Conservation (phyloP, 2,329 filamentous ascomycete genomes). For the Pseudogymnoascus sp. region DNA sequence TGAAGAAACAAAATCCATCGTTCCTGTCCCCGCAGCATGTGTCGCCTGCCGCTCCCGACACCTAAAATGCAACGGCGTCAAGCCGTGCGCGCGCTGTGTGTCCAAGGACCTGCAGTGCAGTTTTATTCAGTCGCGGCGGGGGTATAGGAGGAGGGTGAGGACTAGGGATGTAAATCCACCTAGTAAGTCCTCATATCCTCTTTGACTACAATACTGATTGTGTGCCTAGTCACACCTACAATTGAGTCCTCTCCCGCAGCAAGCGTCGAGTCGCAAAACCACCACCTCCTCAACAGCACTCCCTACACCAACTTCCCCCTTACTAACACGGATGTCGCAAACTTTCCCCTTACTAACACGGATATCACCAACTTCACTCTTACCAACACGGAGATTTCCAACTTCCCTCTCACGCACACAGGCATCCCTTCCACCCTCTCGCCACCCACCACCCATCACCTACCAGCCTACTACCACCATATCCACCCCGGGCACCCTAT, state of each 20-base stretch:
- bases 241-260: not conserved
- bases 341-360: not conserved
- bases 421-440: not conserved
- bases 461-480: not conserved
- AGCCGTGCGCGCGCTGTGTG: slow-evolving; percentile 61
- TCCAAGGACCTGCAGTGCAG: slow-evolving; percentile 53
- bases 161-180: not conserved
- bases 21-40: slow-evolving; percentile 18
- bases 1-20: not conserved
- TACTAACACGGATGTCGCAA: not conserved
- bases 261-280: not conserved
- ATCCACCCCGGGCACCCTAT: not conserved
- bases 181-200: not conserved
- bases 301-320: too few relatives aligned
- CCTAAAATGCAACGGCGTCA: slow-evolving; percentile 66
- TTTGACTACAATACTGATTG: not conserved
- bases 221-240: not conserved
- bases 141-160: slow-evolving; percentile 49
- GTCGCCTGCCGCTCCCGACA: slow-evolving; percentile 42
- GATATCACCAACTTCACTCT: not conserved
- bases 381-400: not conserved
- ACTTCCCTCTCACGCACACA: not conserved
- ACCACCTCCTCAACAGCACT: too few relatives aligned
- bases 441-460: not conserved
- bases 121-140: slow-evolving; percentile 67